phyloP scores from a whole-genome alignment of 371 early-diverging fungal species.

The Mucor irregularis region DNA sequence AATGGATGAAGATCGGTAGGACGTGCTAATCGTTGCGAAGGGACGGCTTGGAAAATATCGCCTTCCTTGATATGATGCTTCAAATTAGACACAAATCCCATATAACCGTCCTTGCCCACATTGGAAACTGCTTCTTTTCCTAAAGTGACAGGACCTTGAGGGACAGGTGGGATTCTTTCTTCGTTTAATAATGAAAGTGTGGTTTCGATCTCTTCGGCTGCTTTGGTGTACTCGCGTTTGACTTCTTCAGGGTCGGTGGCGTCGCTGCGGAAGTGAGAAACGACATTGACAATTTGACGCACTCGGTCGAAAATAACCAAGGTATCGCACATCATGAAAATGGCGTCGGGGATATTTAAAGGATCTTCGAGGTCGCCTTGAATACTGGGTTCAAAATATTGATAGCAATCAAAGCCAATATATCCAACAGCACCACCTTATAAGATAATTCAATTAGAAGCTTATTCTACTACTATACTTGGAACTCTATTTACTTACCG shows the following conservation, averaged over 20 bases:
- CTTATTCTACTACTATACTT: background rate
- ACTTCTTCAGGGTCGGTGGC: constrained; percentile 56
- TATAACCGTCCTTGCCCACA: constrained; percentile 89
- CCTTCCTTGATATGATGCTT: constrained; percentile 92
- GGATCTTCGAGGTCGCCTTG: constrained; percentile 78
- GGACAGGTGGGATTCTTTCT: constrained; percentile 53
- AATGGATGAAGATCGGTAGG: constrained; percentile 92
- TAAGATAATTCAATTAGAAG: background rate
- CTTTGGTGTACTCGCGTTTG: constrained; percentile 63
- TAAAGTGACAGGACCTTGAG: constrained; percentile 68
- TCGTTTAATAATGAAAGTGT: constrained; percentile 64
- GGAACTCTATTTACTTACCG: constrained; percentile 42
- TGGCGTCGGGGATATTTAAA: constrained; percentile 88
- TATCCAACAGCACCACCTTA: constrained; percentile 96
- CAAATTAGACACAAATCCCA: constrained; percentile 80
- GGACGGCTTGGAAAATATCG: constrained; percentile 97
- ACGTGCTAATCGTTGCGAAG: constrained; percentile 87
- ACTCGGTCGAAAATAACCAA: constrained; percentile 94
- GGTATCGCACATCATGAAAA: constrained; percentile 93
- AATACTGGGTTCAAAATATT: constrained; percentile 93
- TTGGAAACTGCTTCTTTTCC: constrained; percentile 72
- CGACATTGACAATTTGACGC: constrained; percentile 86
- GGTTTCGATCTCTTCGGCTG: constrained; percentile 61
- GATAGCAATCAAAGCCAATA: constrained; percentile 94
- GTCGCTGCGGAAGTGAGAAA: constrained; percentile 83